These are phyloP conservation scores for Halenospora varia DNA, from an alignment of 495 filamentous ascomycete species.

Conservation along the genomic window DNA sequence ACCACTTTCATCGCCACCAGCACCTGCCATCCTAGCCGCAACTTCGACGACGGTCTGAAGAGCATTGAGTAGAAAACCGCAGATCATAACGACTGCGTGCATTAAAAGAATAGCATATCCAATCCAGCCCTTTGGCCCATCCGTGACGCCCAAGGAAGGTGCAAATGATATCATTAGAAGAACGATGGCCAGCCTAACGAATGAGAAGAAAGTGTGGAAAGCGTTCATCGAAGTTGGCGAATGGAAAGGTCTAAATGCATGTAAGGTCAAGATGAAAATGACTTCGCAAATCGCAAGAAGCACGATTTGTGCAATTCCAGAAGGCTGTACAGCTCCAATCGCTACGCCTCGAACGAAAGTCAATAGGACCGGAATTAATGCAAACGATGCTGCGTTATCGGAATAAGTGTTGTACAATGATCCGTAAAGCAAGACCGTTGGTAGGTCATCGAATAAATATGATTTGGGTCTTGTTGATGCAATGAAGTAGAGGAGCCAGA, in stretches of 20 bases:
- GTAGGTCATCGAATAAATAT: constrained; percentile 86
- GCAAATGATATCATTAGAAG: constrained; percentile 86
- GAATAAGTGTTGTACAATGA: constrained; percentile 98
- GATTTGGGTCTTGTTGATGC: constrained; percentile 74
- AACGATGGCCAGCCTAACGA: constrained; percentile 71
- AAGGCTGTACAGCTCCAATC: constrained; percentile 88
- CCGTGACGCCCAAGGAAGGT: constrained; percentile 70
- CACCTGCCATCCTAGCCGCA: constrained; percentile 70
- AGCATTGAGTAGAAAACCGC: constrained; percentile 92
- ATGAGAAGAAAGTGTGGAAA: constrained; percentile 82
- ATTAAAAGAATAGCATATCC: constrained; percentile 87
- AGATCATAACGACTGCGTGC: constrained; percentile 82
- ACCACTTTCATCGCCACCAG: constrained; percentile 68
- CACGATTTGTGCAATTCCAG: constrained; percentile 87
- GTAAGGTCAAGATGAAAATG: constrained; percentile 79
- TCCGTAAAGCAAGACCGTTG: constrained; percentile 85
- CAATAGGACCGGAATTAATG: constrained; percentile 77
- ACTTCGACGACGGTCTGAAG: constrained; percentile 88
- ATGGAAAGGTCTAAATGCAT: constrained; percentile 87
- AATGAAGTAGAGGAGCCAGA: constrained; percentile 79
- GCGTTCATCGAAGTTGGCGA: constrained; percentile 96
- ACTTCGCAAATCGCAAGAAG: constrained; percentile 92
- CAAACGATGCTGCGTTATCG: constrained; percentile 79
- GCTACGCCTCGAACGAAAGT: constrained; percentile 84
- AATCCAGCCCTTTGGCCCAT: constrained; percentile 85